phyloP scores from a whole-genome alignment of 2,329 filamentous ascomycete species.

The Alternaria rosae region DNA sequence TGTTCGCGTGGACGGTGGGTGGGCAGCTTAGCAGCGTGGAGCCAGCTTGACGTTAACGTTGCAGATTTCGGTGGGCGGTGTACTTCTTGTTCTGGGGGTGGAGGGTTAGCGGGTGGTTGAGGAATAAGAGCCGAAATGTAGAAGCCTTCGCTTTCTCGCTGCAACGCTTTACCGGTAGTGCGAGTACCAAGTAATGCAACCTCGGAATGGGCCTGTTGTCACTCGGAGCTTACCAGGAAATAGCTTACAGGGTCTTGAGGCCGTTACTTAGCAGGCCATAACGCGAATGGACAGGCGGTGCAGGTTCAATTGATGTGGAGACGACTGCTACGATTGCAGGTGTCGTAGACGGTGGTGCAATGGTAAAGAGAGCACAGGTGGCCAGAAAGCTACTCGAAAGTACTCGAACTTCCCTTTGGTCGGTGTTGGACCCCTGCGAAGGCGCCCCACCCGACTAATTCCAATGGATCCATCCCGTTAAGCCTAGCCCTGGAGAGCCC shows the following conservation, averaged over 20 bases:
- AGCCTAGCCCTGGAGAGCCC: background rate
- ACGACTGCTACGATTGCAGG: constrained; percentile 10
- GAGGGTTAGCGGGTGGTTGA: background rate
- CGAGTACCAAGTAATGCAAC: constrained; percentile 13
- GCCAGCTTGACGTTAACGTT: constrained; percentile 34
- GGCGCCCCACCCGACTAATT: constrained; percentile 11
- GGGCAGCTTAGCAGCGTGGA: constrained; percentile 33
- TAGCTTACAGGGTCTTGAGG: constrained; percentile 8
- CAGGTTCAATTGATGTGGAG: constrained; percentile 16
- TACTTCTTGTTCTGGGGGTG: background rate
- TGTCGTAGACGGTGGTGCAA: background rate
- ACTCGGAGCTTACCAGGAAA: constrained; percentile 14
- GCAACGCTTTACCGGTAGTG: constrained; percentile 5
- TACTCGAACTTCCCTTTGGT: constrained; percentile 21
- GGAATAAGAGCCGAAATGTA: background rate
- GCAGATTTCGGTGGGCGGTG: background rate
- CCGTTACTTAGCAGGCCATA: constrained; percentile 13
- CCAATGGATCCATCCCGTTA: background rate
- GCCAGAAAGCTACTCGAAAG: constrained; percentile 23
- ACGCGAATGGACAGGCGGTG: background rate
- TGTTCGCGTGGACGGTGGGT: constrained; percentile 45
- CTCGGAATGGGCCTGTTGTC: constrained; percentile 8
- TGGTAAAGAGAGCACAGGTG: constrained; percentile 15
- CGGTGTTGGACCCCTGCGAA: constrained; percentile 14
- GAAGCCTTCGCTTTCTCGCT: background rate